Evolutionary conservation across 139 green algal species (phyloP).

Genomic region (Volvox africanus): DNA sequence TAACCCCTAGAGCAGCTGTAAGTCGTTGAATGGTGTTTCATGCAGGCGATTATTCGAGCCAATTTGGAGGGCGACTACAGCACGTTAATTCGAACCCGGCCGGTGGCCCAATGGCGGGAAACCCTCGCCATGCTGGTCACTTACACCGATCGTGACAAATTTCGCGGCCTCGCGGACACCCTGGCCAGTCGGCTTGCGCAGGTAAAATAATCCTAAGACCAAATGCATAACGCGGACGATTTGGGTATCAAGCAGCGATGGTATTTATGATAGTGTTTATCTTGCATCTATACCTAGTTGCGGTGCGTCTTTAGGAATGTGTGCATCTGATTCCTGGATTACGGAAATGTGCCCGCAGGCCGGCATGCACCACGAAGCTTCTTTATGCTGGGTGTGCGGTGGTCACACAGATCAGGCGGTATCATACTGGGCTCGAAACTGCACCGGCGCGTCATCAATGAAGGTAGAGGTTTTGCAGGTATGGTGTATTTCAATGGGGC

Average conservation of each 20-base stretch:
- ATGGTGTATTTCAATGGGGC: background rate
- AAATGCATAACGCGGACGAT: too few species aligned
- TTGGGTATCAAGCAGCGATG: too few species aligned
- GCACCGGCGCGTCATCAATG: constrained; percentile 29
- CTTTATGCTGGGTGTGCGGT: constrained; percentile 92
- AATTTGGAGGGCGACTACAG: constrained; percentile 82
- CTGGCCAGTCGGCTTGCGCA: constrained; percentile 78
- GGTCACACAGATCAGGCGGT: constrained; percentile 92
- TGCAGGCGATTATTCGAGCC: constrained; percentile 62
- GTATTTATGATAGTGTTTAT: too few species aligned
- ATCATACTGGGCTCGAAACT: constrained; percentile 72
- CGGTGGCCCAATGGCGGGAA: constrained; percentile 89
- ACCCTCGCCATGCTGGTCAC: constrained; percentile 96
- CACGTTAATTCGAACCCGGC: constrained; percentile 84
- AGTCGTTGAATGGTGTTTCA: background rate
- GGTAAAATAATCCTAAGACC: background rate
- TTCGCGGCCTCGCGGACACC: constrained; percentile 70
- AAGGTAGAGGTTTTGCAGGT: constrained; percentile 63
- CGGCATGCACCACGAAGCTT: constrained; percentile 87
- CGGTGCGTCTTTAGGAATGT: too few species aligned
- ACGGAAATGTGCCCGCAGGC: constrained; percentile 36
- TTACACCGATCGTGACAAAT: constrained; percentile 72
- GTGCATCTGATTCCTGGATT: too few species aligned
- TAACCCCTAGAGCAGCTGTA: background rate
- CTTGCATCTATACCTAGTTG: too few species aligned